Conservation (phyloP, 2,329 filamentous ascomycete species). For the Diaporthe amygdali region DNA sequence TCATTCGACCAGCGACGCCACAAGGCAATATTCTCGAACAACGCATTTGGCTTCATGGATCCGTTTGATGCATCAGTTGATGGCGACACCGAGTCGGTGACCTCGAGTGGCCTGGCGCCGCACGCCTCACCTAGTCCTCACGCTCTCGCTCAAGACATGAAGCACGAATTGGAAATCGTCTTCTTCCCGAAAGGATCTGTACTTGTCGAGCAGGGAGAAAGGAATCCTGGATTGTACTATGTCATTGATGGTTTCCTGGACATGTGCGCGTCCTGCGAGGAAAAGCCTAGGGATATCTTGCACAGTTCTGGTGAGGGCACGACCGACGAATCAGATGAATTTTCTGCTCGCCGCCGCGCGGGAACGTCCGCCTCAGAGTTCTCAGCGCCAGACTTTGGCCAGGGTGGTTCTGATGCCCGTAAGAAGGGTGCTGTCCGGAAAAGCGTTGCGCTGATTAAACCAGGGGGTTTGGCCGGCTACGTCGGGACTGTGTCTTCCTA, state of each 20-base stretch:
- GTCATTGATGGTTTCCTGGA: constrained; percentile 97
- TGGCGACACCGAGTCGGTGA: constrained; percentile 85
- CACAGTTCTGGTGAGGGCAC: constrained; percentile 38
- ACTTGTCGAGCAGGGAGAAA: constrained; percentile 92
- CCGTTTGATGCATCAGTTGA: constrained; percentile 79
- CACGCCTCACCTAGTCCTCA: constrained; percentile 68
- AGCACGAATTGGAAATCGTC: constrained; percentile 93
- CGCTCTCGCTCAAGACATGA: constrained; percentile 76
- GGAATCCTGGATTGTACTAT: constrained; percentile 97
- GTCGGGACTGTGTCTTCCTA: constrained; percentile 94
- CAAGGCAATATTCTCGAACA: constrained; percentile 77
- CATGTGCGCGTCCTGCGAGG: constrained; percentile 80
- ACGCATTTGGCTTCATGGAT: constrained; percentile 92
- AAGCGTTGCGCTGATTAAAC: constrained; percentile 90
- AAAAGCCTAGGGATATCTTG: constrained; percentile 50
- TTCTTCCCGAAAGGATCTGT: constrained; percentile 96
- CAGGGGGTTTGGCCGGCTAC: constrained; percentile 92
- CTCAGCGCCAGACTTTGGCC: constrained; percentile 31
- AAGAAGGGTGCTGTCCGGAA: constrained; percentile 60
- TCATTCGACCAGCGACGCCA: constrained; percentile 84
- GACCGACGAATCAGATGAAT: constrained; percentile 40
- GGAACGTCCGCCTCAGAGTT: constrained; percentile 31
- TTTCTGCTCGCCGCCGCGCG: constrained; percentile 21
- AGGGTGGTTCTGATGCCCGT: constrained; percentile 41
- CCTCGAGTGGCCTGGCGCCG: constrained; percentile 70